A percentile compares a stretch with the other conserved stretches of the same genome.
phyloP scores from a whole-genome alignment of 805 yeast species.

The Candida coleopterorum region DNA sequence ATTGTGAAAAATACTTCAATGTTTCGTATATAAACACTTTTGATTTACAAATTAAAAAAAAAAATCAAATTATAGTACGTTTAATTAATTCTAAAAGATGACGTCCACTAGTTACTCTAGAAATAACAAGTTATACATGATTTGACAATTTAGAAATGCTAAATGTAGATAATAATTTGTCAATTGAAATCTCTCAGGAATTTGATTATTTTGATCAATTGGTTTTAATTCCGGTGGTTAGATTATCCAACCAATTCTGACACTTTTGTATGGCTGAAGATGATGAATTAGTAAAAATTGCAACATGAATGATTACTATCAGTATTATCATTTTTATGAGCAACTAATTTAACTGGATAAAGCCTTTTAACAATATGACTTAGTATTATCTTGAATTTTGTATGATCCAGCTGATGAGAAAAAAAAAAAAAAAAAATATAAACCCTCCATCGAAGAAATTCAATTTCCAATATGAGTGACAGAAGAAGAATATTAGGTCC shows the following conservation, averaged over 20 bases:
- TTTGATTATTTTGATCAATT: slow-evolving; percentile 50
- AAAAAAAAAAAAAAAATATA: slow-evolving; percentile 1
- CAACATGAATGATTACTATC: no score
- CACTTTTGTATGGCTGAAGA: slow-evolving; percentile 46
- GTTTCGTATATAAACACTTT: no score
- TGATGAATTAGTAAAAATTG: no score
- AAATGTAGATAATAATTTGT: slow-evolving; percentile 73
- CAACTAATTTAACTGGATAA: slow-evolving; percentile 60
- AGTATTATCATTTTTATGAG: slow-evolving; percentile 7
- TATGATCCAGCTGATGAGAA: slow-evolving; percentile 76
- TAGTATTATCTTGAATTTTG: slow-evolving; percentile 65
- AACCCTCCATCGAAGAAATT: not conserved
- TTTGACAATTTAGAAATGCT: slow-evolving; percentile 70
- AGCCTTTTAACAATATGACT: slow-evolving; percentile 66
- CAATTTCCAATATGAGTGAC: slow-evolving; percentile 39
- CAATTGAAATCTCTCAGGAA: slow-evolving; percentile 55
- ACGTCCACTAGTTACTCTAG: no score
- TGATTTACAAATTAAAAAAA: no score
- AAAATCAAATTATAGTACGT: no score
- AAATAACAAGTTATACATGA: no score
- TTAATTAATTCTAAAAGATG: no score
- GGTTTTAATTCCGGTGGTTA: slow-evolving; percentile 73
- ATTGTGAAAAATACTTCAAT: no score
- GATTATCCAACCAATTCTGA: slow-evolving; percentile 63
- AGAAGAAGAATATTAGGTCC: slow-evolving; percentile 90